phyloP scores from a whole-genome alignment of 2,329 filamentous ascomycete species.

The Botrytis cinerea region DNA sequence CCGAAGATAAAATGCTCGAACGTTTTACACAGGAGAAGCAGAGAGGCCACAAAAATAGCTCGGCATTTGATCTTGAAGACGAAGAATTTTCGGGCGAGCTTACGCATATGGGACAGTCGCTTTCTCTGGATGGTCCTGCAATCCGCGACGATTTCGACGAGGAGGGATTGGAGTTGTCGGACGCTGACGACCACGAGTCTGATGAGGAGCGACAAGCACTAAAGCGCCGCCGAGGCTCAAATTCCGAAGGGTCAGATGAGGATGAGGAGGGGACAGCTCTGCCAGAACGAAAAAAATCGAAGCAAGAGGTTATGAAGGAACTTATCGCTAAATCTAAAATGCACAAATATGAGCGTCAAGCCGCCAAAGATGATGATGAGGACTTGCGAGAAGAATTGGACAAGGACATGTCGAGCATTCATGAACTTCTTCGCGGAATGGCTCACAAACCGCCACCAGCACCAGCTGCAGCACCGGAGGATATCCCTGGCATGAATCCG shows the following conservation, averaged over 20 bases:
- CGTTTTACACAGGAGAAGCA: conserved; percentile 89
- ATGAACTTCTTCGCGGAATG: conserved; percentile 66
- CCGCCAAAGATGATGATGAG: conserved; percentile 89
- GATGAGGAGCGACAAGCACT: conserved; percentile 56
- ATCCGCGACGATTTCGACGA: conserved; percentile 77
- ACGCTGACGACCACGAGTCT: conserved; percentile 58
- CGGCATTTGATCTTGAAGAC: conserved; percentile 89
- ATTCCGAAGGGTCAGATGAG: conserved; percentile 51
- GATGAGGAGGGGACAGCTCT: conserved; percentile 55
- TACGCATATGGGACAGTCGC: conserved; percentile 79
- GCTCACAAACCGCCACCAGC: conserved; percentile 50
- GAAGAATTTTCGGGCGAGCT: conserved; percentile 68
- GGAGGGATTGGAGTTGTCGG: conserved; percentile 62
- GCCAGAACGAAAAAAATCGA: conserved; percentile 87
- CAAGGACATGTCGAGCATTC: conserved; percentile 76
- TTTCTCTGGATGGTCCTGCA: conserved; percentile 61
- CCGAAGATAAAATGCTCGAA: conserved; percentile 89
- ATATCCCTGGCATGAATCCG: conserved; percentile 57
- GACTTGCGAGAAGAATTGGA: conserved; percentile 83
- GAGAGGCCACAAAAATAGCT: conserved; percentile 71
- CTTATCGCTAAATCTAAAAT: conserved; percentile 96
- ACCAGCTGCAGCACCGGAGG: conserved; percentile 39
- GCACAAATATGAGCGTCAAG: conserved; percentile 92
- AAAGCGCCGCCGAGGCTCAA: conserved; percentile 57
- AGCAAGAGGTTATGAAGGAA: conserved; percentile 97